These are phyloP conservation scores for Orbilia brochopaga DNA, from an alignment of 2,329 filamentous ascomycete species.

Conservation along the genomic window DNA sequence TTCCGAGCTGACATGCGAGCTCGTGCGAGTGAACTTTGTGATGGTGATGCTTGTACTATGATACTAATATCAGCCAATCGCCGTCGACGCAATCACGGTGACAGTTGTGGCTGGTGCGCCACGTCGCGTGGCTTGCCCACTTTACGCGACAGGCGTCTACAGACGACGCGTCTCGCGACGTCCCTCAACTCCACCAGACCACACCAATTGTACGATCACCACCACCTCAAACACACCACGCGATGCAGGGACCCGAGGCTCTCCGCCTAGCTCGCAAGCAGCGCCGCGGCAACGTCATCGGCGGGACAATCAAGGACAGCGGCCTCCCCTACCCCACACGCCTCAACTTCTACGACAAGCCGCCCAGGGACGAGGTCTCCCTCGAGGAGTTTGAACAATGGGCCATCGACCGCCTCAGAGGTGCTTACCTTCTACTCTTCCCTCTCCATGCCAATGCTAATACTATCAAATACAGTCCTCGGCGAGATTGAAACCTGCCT, in stretches of 20 bases:
- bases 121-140: too few relatives aligned
- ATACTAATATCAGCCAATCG: too few relatives aligned
- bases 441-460: conserved; percentile 1
- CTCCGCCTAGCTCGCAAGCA: conserved; percentile 24
- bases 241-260: conserved; percentile 33
- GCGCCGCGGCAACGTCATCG: conserved; percentile 25
- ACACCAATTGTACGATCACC: background rate
- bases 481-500: conserved; percentile 91
- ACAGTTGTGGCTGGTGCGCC: too few relatives aligned
- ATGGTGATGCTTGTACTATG: too few relatives aligned
- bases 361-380: conserved; percentile 91
- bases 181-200: background rate
- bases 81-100: too few relatives aligned
- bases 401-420: conserved; percentile 88
- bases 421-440: conserved; percentile 60
- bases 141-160: too few relatives aligned
- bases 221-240: background rate
- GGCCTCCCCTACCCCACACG: conserved; percentile 72
- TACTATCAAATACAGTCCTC: conserved; percentile 66
- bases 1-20: too few relatives aligned
- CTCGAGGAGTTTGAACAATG: conserved; percentile 98
- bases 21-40: too few relatives aligned
- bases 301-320: conserved; percentile 1
- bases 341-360: conserved; percentile 87
- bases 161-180: too few relatives aligned